Percentiles rank a stretch among this genome's conserved stretches.
These are phyloP conservation scores for Bassia scoparia DNA, from an alignment of 148 eudicot species.

Conservation along the genomic window DNA sequence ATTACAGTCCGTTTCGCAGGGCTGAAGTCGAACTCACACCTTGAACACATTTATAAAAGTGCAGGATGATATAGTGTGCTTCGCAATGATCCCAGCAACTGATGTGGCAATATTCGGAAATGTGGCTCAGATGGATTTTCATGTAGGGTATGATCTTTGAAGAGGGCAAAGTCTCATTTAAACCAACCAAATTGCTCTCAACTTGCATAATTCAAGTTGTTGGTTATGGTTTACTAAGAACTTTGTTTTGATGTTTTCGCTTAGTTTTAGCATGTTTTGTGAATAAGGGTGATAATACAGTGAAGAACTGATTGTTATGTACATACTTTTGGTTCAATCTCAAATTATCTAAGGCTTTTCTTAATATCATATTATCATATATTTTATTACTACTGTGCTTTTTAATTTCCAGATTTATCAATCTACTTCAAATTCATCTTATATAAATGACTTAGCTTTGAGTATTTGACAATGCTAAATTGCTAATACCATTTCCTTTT, in stretches of 20 bases:
- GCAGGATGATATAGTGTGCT: conserved; percentile 23
- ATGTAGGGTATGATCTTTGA: conserved; percentile 28
- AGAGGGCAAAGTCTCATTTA: conserved; percentile 22
- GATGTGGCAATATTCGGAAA: conserved; percentile 36
- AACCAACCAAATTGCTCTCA: conserved; percentile 22
- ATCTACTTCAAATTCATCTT: no score
- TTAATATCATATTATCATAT: no score
- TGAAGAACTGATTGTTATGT: background rate
- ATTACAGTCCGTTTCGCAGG: conserved; percentile 35
- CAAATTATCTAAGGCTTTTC: no score
- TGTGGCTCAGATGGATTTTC: conserved; percentile 25
- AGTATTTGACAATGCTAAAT: no score
- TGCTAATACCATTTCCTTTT: no score
- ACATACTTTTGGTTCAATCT: background rate
- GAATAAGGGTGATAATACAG: background rate
- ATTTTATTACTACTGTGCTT: no score
- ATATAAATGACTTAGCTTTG: no score
- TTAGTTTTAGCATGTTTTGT: background rate
- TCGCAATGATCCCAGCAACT: conserved; percentile 32
- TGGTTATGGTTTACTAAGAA: background rate
- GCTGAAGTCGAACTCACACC: conserved; percentile 30
- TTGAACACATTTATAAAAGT: conserved; percentile 27
- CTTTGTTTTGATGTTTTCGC: background rate
- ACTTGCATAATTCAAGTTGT: background rate
- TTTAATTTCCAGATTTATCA: no score